Evolutionary conservation across 2,329 filamentous ascomycete species (phyloP), one percentile per base, ranked within the genome.

Genomic region (Paraphaeosphaeria sporulosa): DNA sequence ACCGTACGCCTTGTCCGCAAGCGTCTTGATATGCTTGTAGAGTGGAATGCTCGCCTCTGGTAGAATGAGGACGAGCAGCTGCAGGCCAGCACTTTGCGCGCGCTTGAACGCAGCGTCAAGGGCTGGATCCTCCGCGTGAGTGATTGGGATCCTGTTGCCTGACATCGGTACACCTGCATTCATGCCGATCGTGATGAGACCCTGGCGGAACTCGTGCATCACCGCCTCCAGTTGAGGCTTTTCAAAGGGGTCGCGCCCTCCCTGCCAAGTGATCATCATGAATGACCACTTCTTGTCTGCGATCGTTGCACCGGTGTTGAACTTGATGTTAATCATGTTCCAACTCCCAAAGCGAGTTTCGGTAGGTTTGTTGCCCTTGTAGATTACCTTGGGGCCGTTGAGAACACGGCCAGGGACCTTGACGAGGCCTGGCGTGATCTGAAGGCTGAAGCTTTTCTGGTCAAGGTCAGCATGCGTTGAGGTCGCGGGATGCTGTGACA

Each of bases 331-430:
- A 0, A 60, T 60, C 68, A 71, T 70, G 34, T 71, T 68, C 91
- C 91, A 94, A 2, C 82, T 82, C 0, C 89, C 90, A 21, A 78
- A 76, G 1, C 59, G 61, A 0, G 83, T 76, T 1, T 57, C 67
- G 9, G 83, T 57, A 60, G 66, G 44, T 23, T 58, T 61, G 47
- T 53, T 56, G 4, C 65, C 71, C 10, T 61, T 64, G 69, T 96
- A 96, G 1, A 78, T 75, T 27, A 96, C 79, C 0, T 62, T 69
- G 0, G 92, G 92, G 0, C 85, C 70, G 0, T 66, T 42, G 0
- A 96, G 82, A 40, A 93, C 83, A 6, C 92, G 87, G 1, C 87
- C 93, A 0, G 82, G 81, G 0, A 96, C 90, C 0, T 89, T 90
- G 43, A 96, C 81, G 21, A 96, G 82, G 3, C 81, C 75, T 21